These are phyloP conservation scores for Verticillium alfalfae DNA, from an alignment of 2,329 filamentous ascomycete species.

Conservation along the genomic window DNA sequence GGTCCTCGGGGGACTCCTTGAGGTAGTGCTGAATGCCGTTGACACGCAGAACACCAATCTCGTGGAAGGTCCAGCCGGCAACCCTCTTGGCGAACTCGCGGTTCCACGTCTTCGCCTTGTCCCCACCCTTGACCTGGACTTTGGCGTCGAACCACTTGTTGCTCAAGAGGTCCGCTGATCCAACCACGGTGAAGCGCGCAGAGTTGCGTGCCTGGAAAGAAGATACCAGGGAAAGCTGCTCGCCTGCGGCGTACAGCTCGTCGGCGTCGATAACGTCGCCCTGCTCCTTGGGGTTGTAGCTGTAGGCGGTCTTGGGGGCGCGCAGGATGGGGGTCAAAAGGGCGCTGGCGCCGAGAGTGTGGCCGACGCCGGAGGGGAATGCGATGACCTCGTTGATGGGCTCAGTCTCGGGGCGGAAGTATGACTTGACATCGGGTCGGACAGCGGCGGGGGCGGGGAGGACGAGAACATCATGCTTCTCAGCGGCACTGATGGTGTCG, in stretches of 20 bases:
- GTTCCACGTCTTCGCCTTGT: slow-evolving; percentile 64
- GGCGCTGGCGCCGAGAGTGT: slow-evolving; percentile 71
- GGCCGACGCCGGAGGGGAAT: slow-evolving; percentile 76
- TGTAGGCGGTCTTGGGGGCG: slow-evolving; percentile 81
- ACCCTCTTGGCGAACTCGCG: slow-evolving; percentile 79
- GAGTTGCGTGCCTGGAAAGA: slow-evolving; percentile 89
- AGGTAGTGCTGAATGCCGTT: slow-evolving; percentile 76
- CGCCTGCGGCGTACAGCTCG: slow-evolving; percentile 78
- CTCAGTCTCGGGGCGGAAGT: slow-evolving; percentile 58
- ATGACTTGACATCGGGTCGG: slow-evolving; percentile 67
- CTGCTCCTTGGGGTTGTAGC: slow-evolving; percentile 90
- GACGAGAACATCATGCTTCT: slow-evolving; percentile 84
- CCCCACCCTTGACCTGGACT: slow-evolving; percentile 55
- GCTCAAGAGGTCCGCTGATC: slow-evolving; percentile 80
- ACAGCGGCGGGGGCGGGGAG: slow-evolving; percentile 62
- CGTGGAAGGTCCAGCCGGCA: slow-evolving; percentile 94
- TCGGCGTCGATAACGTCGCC: slow-evolving; percentile 56
- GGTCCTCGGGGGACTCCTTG: slow-evolving; percentile 50
- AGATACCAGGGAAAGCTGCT: slow-evolving; percentile 80
- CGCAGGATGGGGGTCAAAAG: slow-evolving; percentile 77
- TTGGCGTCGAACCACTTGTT: slow-evolving; percentile 83
- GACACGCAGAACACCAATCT: slow-evolving; percentile 82
- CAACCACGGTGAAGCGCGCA: slow-evolving; percentile 79
- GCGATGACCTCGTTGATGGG: slow-evolving; percentile 53
- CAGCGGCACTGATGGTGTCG: slow-evolving; percentile 68